phyloP scores from a whole-genome alignment of 1,284 basidiomycete genomes.

The Puccinia polysora region DNA sequence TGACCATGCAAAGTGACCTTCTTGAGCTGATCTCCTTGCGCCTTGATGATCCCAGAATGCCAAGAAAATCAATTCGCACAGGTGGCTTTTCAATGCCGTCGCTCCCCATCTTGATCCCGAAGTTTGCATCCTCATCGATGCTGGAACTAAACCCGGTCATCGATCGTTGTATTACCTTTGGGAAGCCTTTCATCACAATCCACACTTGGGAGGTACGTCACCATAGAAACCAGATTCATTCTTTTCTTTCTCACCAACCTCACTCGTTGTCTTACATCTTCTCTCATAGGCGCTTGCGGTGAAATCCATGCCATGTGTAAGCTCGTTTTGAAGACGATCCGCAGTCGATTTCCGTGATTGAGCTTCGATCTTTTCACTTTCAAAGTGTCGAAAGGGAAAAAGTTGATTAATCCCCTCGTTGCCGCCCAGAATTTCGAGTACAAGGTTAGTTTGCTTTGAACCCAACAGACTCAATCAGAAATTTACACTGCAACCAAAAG shows the following conservation, averaged over 20 bases:
- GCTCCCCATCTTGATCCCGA: constrained; percentile 79
- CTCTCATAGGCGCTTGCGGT: constrained; percentile 68
- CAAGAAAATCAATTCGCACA: constrained; percentile 89
- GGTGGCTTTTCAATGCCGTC: constrained; percentile 97
- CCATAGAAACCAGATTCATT: background rate
- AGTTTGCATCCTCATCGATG: constrained; percentile 83
- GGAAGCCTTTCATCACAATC: constrained; percentile 73
- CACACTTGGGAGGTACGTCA: constrained; percentile 65
- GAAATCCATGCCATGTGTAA: constrained; percentile 50
- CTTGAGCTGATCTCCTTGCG: background rate
- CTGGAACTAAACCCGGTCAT: constrained; percentile 91
- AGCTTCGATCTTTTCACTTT: background rate
- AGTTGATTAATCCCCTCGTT: constrained; percentile 85
- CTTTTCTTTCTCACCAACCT: background rate
- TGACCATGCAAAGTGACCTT: background rate
- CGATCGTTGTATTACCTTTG: constrained; percentile 96
- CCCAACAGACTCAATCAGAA: background rate
- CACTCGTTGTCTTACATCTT: background rate
- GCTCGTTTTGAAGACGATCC: constrained; percentile 9
- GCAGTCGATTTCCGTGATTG: background rate
- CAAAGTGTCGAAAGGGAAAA: constrained; percentile 63
- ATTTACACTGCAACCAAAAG: background rate
- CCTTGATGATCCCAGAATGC: constrained; percentile 89
- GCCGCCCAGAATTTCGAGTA: constrained; percentile 89
- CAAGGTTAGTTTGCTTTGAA: constrained; percentile 54